A percentile compares a stretch with the other conserved stretches of the same genome.
phyloP scores from a whole-genome alignment of 495 filamentous ascomycete species.

The Diplogelasinospora grovesii region DNA sequence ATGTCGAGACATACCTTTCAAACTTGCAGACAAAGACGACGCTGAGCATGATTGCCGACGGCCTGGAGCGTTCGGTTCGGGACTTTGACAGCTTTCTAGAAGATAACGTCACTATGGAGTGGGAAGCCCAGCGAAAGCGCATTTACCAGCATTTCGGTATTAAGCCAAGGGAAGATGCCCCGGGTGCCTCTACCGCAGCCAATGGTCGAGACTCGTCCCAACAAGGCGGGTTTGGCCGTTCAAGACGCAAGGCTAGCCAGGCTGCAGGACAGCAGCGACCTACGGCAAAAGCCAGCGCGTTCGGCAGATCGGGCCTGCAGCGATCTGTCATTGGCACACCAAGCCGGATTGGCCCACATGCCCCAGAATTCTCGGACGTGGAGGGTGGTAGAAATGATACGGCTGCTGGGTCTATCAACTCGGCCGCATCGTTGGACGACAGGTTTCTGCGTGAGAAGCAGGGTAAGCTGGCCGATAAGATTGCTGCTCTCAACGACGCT shows the following conservation, averaged over 20 bases:
- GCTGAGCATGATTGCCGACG: constrained; percentile 82
- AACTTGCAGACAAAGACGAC: constrained; percentile 86
- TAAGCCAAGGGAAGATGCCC: constrained; percentile 47
- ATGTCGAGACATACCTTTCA: constrained; percentile 74
- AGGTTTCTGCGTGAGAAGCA: constrained; percentile 74
- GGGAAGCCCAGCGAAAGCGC: constrained; percentile 83
- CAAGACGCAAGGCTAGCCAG: constrained; percentile 43
- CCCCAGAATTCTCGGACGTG: constrained; percentile 60
- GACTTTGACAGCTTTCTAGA: constrained; percentile 93
- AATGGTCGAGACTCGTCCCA: constrained; percentile 48
- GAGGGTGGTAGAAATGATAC: constrained; percentile 50
- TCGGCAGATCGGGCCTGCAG: constrained; percentile 65
- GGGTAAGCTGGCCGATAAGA: constrained; percentile 64
- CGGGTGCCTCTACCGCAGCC: constrained; percentile 29
- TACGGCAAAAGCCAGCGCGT: constrained; percentile 50
- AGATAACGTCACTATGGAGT: constrained; percentile 89
- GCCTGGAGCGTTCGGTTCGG: constrained; percentile 72
- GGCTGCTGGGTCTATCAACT: constrained; percentile 26
- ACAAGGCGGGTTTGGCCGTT: constrained; percentile 46
- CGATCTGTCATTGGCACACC: constrained; percentile 81
- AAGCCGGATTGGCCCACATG: constrained; percentile 48
- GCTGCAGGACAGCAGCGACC: constrained; percentile 26
- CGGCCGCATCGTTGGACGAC: constrained; percentile 51
- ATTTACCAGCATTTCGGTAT: constrained; percentile 97
- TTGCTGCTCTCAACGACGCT: constrained; percentile 66